These are phyloP conservation scores for Geranomyces michiganensis DNA, from an alignment of 192 early-diverging fungal genomes.

Conservation along the genomic window DNA sequence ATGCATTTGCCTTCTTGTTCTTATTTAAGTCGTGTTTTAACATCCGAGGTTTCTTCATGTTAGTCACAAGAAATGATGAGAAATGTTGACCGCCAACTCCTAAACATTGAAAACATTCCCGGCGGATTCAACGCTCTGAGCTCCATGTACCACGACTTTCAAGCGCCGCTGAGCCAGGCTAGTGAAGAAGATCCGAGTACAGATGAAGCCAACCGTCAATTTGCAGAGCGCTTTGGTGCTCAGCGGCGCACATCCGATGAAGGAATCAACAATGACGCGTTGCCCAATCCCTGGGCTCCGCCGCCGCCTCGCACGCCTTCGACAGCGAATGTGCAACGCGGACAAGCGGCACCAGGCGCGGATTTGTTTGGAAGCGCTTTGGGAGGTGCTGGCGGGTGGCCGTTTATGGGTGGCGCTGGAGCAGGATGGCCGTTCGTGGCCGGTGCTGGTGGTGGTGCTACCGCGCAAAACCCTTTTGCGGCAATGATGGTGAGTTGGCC, in stretches of 20 bases:
- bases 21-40: background rate
- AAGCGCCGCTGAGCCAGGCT: constrained; percentile 18
- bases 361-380: constrained; percentile 10
- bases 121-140: constrained; percentile 41
- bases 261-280: constrained; percentile 35
- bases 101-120: constrained; percentile 45
- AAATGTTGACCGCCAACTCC: constrained; percentile 29
- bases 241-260: constrained; percentile 8
- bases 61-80: constrained; percentile 42
- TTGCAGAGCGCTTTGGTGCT: constrained; percentile 37
- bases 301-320: constrained; percentile 1
- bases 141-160: constrained; percentile 34
- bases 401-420: background rate
- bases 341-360: background rate
- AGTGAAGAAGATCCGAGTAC: constrained; percentile 29
- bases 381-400: background rate
- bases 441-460: background rate
- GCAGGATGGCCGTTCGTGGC: background rate
- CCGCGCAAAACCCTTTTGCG: constrained; percentile 4
- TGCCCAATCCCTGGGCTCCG: constrained; percentile 48
- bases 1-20: background rate
- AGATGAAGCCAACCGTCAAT: constrained; percentile 40
- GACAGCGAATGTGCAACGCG: background rate
- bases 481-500: background rate
- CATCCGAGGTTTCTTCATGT: background rate